Conservation (phyloP, 352 stramenopile genomes). For the Phytopythium cucurbitacearum region DNA sequence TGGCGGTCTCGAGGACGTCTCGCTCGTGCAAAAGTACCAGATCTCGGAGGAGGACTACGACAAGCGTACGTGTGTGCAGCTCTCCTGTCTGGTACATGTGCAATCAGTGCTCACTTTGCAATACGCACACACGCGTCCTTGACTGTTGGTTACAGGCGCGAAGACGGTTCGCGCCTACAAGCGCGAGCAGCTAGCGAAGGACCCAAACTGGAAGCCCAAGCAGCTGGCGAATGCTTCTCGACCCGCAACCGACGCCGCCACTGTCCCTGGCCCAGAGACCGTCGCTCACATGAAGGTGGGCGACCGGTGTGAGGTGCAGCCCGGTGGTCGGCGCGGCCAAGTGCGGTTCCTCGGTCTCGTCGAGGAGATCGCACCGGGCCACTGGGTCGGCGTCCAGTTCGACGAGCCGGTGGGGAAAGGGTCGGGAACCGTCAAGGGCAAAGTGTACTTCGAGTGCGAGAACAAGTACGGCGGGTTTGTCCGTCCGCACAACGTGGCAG, state of each 20-base stretch:
- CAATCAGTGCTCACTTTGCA: neutral
- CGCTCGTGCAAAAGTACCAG: conserved; percentile 96
- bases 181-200: conserved; percentile 92
- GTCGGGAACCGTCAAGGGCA: conserved; percentile 90
- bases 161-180: conserved; percentile 97
- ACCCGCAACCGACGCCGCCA: conserved; percentile 25
- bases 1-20: conserved; percentile 96
- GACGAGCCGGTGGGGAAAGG: conserved; percentile 95
- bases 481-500: conserved; percentile 90
- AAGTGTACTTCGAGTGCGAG: conserved; percentile 91
- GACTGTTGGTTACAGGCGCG: conserved; percentile 46
- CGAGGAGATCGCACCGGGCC: conserved; percentile 83
- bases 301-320: conserved; percentile 96
- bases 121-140: neutral
- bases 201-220: conserved; percentile 94
- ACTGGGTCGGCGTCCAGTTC: conserved; percentile 96
- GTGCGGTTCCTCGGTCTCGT: conserved; percentile 93
- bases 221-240: conserved; percentile 50
- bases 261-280: conserved; percentile 49
- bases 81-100: neutral
- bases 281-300: conserved; percentile 88
- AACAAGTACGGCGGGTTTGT: conserved; percentile 94
- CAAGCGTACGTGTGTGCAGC: conserved; percentile 66
- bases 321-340: conserved; percentile 90
- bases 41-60: conserved; percentile 99